Percentiles rank a stretch among this genome's conserved stretches.
phyloP scores from a whole-genome alignment of 2,329 filamentous ascomycete species.

The Biscogniauxia mediterranea region DNA sequence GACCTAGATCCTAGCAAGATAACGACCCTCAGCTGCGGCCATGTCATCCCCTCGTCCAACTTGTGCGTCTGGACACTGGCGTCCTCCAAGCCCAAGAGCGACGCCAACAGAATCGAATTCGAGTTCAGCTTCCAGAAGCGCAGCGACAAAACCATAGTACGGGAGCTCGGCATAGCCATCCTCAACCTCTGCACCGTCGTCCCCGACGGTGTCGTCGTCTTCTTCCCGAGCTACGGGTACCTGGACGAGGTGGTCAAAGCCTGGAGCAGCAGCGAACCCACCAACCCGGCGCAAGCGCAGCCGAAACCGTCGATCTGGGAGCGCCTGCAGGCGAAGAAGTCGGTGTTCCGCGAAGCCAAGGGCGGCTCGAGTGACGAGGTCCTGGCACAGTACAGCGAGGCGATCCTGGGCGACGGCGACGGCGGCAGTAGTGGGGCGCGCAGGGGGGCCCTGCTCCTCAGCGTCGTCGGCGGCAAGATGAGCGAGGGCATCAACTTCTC shows the following conservation, averaged over 20 bases:
- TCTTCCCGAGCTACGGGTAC: constrained; percentile 95
- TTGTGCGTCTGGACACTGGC: constrained; percentile 75
- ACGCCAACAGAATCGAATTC: constrained; percentile 46
- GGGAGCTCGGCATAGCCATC: constrained; percentile 71
- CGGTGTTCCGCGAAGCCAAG: constrained; percentile 59
- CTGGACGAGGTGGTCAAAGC: constrained; percentile 67
- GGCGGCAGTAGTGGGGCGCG: constrained; percentile 33
- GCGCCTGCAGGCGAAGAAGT: constrained; percentile 56
- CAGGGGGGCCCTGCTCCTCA: constrained; percentile 78
- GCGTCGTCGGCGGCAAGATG: constrained; percentile 90
- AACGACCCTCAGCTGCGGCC: constrained; percentile 84
- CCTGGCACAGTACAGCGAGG: constrained; percentile 68
- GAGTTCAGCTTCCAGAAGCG: constrained; percentile 87
- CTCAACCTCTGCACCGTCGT: constrained; percentile 70
- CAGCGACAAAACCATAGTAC: constrained; percentile 65
- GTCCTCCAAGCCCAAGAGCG: constrained; percentile 35
- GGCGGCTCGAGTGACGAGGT: constrained; percentile 63
- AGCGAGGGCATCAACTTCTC: constrained; percentile 99
- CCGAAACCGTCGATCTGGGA: constrained; percentile 55
- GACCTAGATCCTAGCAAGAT: constrained; percentile 63
- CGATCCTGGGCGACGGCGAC: constrained; percentile 54
- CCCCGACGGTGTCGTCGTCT: constrained; percentile 87
- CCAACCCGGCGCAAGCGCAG: neutral
- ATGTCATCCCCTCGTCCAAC: constrained; percentile 83
- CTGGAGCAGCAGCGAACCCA: constrained; percentile 49